Evolutionary conservation across 176 grass and related monocot species (phyloP), one percentile per base, ranked within the genome.

Genomic region (Areca catechu): DNA sequence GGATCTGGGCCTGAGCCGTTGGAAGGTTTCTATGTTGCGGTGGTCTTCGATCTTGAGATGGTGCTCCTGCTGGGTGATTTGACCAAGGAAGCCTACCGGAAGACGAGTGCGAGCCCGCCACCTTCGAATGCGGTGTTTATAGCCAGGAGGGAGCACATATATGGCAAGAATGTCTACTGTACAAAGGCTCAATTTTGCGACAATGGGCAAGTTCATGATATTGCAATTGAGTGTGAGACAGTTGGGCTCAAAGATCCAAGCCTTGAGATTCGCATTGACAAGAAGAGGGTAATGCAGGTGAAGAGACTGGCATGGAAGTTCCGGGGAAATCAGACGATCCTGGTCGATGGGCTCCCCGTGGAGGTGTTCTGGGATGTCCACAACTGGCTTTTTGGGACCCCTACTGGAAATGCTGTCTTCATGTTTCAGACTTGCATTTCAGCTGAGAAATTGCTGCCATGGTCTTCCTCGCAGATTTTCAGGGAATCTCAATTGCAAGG

Each of bases 301-400:
- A 63, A 63, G 61, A 10, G 61, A 50, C 61, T 63, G 5, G 20
- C 20, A 3, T 50, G 61, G 61, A 63, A 63, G 20, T 63, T 63
- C 20, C 61, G 61, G 16, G 61, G 61, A 21, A 63, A 63, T 20
- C 61, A 63, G 61, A 63, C 61, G 0, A 63, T 63, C 61, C 47
- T 63, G 4, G 47, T 63, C 3, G 61, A 63, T 4, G 61, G 61
- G 5, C 43, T 63, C 28, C 61, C 61, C 3, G 47, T 63, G 1
- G 61, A 63, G 48, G 61, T 63, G 48, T 63, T 63, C 25, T 63
- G 61, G 61, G 61, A 63, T 63, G 61, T 63, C 7, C 61, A 63
- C 19, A 23, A 21, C 37, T 63, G 61, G 61, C 61, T 63, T 18
- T 63, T 63, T 9, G 61, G 61, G 15, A 4, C 47, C 4, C 47